phyloP scores from a whole-genome alignment of 169 alveolate species.

The Babesia ovata region DNA sequence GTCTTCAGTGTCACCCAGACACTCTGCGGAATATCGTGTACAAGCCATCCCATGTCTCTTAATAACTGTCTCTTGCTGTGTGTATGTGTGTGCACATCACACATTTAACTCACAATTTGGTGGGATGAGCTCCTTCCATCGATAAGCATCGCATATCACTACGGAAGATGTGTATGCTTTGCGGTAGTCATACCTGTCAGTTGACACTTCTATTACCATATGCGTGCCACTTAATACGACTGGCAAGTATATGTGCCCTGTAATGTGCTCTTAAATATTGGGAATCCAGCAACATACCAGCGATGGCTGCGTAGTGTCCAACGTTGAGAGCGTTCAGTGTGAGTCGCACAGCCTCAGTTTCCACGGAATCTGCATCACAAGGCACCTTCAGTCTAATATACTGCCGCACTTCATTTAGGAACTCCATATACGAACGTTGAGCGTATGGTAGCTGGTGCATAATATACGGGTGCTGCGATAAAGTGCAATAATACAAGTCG shows the following conservation, averaged over 20 bases:
- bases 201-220: conserved; percentile 23
- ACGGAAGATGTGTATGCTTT: background rate
- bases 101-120: conserved; percentile 18
- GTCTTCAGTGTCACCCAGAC: conserved; percentile 21
- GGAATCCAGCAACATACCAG: conserved; percentile 24
- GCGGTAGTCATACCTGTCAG: conserved; percentile 20
- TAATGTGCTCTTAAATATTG: background rate
- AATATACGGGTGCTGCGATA: conserved; percentile 5
- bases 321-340: conserved; percentile 27
- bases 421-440: conserved; percentile 32
- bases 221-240: conserved; percentile 34
- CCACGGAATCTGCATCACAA: conserved; percentile 15
- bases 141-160: conserved; percentile 28
- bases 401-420: conserved; percentile 34
- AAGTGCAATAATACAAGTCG: conserved; percentile 16
- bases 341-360: conserved; percentile 1
- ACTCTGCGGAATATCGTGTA: conserved; percentile 12
- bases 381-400: conserved; percentile 19
- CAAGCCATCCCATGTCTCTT: conserved; percentile 55
- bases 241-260: conserved; percentile 62
- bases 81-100: background rate
- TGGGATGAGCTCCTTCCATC: conserved; percentile 14
- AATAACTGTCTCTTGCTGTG: conserved; percentile 18
- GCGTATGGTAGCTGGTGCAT: background rate
- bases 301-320: conserved; percentile 42